Conservation (phyloP, 108 stramenopile genomes). For the Discostella stelligeroides region DNA sequence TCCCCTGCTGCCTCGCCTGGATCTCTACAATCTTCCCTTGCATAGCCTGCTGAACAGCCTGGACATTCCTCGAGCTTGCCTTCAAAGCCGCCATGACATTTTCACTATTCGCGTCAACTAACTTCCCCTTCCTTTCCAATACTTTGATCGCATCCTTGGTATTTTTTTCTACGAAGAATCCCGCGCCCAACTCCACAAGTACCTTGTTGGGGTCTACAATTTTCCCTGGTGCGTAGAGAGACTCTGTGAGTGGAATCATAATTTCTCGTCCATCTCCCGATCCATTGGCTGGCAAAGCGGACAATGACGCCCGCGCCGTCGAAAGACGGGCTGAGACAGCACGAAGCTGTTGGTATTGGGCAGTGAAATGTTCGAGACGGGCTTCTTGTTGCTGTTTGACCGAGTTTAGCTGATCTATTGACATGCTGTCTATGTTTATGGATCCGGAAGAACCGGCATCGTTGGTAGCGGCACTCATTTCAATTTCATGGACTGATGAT, state of each 20-base stretch:
- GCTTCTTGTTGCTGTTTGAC: conserved; percentile 78
- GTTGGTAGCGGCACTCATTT: conserved; percentile 26
- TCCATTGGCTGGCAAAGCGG: conserved; percentile 14
- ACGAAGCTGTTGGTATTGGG: conserved; percentile 73
- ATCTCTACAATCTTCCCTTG: conserved; percentile 89
- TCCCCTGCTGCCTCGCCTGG: conserved; percentile 72
- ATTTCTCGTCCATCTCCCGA: conserved; percentile 62
- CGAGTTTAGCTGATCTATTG: conserved; percentile 82
- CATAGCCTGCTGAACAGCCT: conserved; percentile 77
- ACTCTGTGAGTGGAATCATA: conserved; percentile 88
- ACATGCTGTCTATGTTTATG: conserved; percentile 76
- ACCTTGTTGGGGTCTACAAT: conserved; percentile 74
- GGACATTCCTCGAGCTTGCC: conserved; percentile 66
- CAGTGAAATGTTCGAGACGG: conserved; percentile 67
- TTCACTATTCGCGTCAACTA: conserved; percentile 84
- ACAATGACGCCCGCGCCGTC: conserved; percentile 61
- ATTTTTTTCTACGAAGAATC: conserved; percentile 82
- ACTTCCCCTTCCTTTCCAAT: conserved; percentile 71
- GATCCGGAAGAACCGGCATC: conserved; percentile 11
- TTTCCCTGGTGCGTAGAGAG: conserved; percentile 84
- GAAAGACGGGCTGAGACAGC: conserved; percentile 75
- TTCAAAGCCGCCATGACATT: conserved; percentile 73
- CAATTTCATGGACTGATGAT: no score
- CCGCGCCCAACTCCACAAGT: conserved; percentile 87
- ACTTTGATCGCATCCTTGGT: conserved; percentile 66